Base-by-base conservation (phyloP, 352 stramenopile genomes). In the Phytophthora podocarpi region DNA sequence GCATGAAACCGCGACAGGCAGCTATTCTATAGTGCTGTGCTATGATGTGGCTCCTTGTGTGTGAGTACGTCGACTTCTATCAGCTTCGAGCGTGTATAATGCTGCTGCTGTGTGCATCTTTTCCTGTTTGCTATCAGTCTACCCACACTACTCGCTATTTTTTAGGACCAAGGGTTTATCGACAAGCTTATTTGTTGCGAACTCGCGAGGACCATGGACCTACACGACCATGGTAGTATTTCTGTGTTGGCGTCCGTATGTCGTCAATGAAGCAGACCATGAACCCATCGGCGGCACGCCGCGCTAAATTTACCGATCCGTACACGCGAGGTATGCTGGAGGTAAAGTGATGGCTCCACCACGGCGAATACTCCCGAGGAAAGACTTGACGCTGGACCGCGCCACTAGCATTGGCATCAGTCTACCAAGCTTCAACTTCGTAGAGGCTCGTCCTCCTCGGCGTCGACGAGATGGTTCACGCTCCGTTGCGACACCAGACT, bases 391-490 rank as follows among this genome's bases (percentile, higher is more conserved):
- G 11, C 26, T 83, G 18, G 45, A 68, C 12, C 43, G 52, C 4
- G 64, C 70, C 7, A 70, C 62, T 13, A 74, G 58, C 34, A 39
- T 85, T 40, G 70, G 62, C 2, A 24, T 74, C 26, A 60, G 43
- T 24, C 57, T 90, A 39, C 81, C 78, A 20, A 70, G 66, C 23
- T 90, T 90, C 62, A 91, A 91, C 43, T 89, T 89, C 49, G 69
- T 91, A 39, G 79, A 89, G 51, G 48, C 61, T 31, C 54, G 60
- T 34, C 35, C 47, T 16, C 42, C 48, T 59, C 46, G 41, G 36
- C 49, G 39, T 55, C 43, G 55, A 54, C 48, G 39, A 2, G 53
- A 69, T 55, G 34, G 16, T 23, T 30, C 34, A 27, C 49, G 34
- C 2, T 21, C 15, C n/a, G 47, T 35, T 31, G 16, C 48, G 18